phyloP scores from a whole-genome alignment of 2,329 filamentous ascomycete genomes.

The Acarospora socialis region DNA sequence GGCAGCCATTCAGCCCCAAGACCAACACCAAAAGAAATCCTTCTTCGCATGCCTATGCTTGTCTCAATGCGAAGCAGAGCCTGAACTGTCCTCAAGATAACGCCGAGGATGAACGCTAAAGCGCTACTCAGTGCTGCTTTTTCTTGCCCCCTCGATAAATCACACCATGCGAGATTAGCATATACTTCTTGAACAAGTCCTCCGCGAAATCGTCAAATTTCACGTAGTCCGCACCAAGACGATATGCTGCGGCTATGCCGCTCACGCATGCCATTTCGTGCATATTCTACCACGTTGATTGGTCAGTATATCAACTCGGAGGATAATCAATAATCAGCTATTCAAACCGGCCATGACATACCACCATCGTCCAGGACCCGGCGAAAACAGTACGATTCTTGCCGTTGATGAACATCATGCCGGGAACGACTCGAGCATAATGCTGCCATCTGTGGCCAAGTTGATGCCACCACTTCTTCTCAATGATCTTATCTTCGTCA shows the following conservation, averaged over 20 bases:
- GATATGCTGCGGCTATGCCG: slow-evolving; percentile 56
- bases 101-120: no score
- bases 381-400: slow-evolving; percentile 49
- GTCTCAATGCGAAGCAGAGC: no score
- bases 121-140: slow-evolving; percentile 8
- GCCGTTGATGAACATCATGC: slow-evolving; percentile 57
- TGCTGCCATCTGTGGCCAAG: slow-evolving; percentile 47
- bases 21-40: no score
- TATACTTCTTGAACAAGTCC: slow-evolving; percentile 35
- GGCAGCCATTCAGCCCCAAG: no score
- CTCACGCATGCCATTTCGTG: slow-evolving; percentile 57
- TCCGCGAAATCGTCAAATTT: slow-evolving; percentile 24
- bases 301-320: slow-evolving; percentile 1
- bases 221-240: slow-evolving; percentile 48
- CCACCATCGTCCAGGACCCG: slow-evolving; percentile 54
- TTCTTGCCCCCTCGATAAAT: slow-evolving; percentile 21
- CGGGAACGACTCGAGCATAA: slow-evolving; percentile 49
- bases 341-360: slow-evolving; percentile 22
- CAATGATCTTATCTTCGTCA: slow-evolving; percentile 41
- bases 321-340: neutral
- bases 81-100: no score
- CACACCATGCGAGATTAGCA: slow-evolving; percentile 32
- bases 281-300: slow-evolving; percentile 25
- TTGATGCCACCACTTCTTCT: slow-evolving; percentile 49
- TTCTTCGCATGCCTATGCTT: no score